Evolutionary conservation across 306 rosid species (phyloP).

Genomic region (Quercus aquifolioides): DNA sequence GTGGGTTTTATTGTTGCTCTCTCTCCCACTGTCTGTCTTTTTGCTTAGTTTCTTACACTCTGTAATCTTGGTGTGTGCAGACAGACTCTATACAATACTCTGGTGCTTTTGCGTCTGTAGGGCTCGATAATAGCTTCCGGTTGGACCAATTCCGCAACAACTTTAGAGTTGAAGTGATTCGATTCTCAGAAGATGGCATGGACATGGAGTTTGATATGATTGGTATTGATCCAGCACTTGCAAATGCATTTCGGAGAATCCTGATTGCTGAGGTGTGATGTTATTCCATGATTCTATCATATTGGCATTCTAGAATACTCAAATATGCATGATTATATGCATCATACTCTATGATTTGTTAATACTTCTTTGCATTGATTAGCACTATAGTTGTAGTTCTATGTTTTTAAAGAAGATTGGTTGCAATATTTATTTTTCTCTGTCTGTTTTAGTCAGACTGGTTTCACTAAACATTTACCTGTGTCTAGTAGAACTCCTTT

Average conservation of each 20-base stretch:
- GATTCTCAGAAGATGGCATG: constrained; percentile 48
- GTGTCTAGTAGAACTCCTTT: too few relatives aligned
- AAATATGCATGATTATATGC: neutral
- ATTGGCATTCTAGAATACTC: neutral
- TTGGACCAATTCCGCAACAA: constrained; percentile 62
- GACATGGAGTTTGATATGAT: constrained; percentile 91
- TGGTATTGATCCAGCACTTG: constrained; percentile 90
- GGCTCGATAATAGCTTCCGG: constrained; percentile 66
- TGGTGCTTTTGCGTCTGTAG: constrained; percentile 71
- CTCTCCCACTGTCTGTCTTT: neutral
- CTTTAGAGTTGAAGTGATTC: constrained; percentile 74
- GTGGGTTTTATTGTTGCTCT: neutral
- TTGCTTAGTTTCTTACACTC: constrained; percentile 1
- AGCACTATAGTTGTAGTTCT: neutral
- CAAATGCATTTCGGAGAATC: constrained; percentile 91
- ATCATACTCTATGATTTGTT: neutral
- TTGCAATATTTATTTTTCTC: neutral
- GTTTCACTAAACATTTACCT: too few relatives aligned
- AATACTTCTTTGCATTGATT: neutral
- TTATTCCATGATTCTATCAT: neutral
- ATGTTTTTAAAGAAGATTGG: neutral
- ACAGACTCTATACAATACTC: constrained; percentile 80
- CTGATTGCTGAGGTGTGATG: constrained; percentile 81
- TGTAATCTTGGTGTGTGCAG: constrained; percentile 46
- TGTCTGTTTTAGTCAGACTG: too few relatives aligned